Percentiles rank a stretch among this genome's conserved stretches.
Evolutionary conservation across 2,329 filamentous ascomycete genomes (phyloP).

Genomic region (Trichophyton equinum): DNA sequence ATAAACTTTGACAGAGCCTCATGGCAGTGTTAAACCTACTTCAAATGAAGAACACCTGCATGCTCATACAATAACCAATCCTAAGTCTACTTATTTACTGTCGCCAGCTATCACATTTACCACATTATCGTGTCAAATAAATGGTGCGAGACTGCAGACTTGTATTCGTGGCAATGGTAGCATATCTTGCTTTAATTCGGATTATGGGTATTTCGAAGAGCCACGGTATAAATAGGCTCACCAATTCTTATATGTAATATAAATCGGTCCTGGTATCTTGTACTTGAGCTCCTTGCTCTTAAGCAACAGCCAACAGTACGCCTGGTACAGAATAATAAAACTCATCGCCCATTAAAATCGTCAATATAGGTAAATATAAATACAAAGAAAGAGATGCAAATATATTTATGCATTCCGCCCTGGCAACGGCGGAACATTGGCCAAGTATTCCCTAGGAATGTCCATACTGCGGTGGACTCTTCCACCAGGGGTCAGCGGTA

Average conservation of each 20-base stretch:
- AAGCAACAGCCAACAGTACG: not conserved
- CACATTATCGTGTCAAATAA: no score
- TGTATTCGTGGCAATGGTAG: no score
- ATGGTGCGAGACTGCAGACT: no score
- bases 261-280: not conserved
- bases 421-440: not conserved
- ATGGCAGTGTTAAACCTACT: not conserved
- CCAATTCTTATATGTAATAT: not conserved
- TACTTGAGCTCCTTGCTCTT: not conserved
- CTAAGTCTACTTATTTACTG: no score
- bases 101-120: no score
- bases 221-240: not conserved
- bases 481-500: constrained; percentile 52
- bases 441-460: constrained; percentile 44
- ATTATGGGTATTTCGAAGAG: not conserved
- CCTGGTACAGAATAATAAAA: not conserved
- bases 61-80: no score
- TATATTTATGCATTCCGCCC: not conserved
- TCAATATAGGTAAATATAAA: not conserved
- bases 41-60: not conserved
- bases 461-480: constrained; percentile 54
- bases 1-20: not conserved
- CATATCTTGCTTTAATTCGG: not conserved
- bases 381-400: not conserved
- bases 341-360: not conserved